Evolutionary conservation across 2,329 filamentous ascomycete species (phyloP), one percentile per base, ranked within the genome.

Genomic region (Trichophyton benhamiae): DNA sequence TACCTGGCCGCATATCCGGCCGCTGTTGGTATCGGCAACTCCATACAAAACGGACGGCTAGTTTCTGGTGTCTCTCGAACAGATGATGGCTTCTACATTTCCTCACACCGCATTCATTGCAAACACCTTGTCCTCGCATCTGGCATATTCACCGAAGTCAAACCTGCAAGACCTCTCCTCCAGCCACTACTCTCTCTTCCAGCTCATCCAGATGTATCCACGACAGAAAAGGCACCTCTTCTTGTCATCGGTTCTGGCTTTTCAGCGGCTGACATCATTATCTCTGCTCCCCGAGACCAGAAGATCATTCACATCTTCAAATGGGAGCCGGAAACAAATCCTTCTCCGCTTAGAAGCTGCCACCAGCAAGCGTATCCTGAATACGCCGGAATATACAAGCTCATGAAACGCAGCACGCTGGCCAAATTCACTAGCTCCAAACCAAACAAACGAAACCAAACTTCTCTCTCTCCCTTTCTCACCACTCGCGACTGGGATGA

Each of bases 311-410:
- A 85, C 66, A 68, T 84, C 59, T 85, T 79, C 69, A 80, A 80
- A 68, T 85, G 83, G 83, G 75, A 77, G n/a, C 80, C 82, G 0
- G 75, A 82, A 7, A 75, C 73, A 3, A 75, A 77, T 17, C 81
- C 82, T 0, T 84, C 81, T 0, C 83, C 82, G 1, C 70, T 85
- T 11, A 78, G 79, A 20, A 78, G 78, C 42, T 85, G 83, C 62
- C 83, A 85, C 66, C 79, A 82, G 55, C 78, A 81, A 52, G 82
- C 82, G 33, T 85, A 85, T 66, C 82, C 83, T 0, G 83, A 85
- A 64, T 85, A 85, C 67, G 82, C 83, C 0, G 77, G 78, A 7
- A 75, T 85, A 1, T 84, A 85, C 65, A 76, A 80, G 13, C 74
- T 81, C 48, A 85, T 85, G 83, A 84, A 83, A 69, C 73, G 78